Conservation (phyloP, 257 asterid genomes). For the Euphrasia confusa region DNA sequence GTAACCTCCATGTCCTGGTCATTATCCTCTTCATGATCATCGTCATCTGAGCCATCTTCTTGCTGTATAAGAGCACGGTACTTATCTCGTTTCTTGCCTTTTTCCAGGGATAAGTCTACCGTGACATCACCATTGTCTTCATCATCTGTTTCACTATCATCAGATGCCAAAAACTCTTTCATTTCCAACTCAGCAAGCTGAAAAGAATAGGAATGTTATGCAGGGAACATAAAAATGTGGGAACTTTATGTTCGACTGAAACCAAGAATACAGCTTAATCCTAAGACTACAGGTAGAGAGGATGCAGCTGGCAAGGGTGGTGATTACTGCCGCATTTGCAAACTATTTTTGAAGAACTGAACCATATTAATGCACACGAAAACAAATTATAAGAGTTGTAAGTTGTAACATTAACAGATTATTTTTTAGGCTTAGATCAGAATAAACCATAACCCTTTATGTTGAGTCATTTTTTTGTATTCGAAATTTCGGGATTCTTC, state of each 20-base stretch:
- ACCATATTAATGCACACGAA: neutral
- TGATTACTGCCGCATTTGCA: constrained; percentile 3
- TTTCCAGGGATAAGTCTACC: constrained; percentile 39
- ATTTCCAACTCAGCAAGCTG: constrained; percentile 79
- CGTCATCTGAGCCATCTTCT: constrained; percentile 61
- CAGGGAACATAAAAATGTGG: constrained; percentile 6
- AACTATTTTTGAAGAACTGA: neutral
- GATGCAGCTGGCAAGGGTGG: neutral
- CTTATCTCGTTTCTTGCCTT: constrained; percentile 42
- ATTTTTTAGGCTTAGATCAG: neutral
- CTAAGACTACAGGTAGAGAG: constrained; percentile 7
- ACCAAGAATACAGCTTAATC: constrained; percentile 1
- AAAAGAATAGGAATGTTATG: constrained; percentile 17
- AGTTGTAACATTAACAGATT: neutral
- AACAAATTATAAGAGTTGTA: neutral
- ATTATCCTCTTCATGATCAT: constrained; percentile 40
- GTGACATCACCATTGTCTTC: constrained; percentile 37
- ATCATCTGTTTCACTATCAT: constrained; percentile 70
- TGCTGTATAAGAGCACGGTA: constrained; percentile 66
- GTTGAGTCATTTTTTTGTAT: neutral
- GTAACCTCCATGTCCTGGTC: constrained; percentile 89
- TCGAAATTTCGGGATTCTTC: neutral
- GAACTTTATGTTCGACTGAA: neutral
- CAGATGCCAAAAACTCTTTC: constrained; percentile 76
- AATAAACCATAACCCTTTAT: neutral